These are phyloP conservation scores for Thalia dealbata DNA, from an alignment of 176 grass and related monocot species.

Conservation along the genomic window DNA sequence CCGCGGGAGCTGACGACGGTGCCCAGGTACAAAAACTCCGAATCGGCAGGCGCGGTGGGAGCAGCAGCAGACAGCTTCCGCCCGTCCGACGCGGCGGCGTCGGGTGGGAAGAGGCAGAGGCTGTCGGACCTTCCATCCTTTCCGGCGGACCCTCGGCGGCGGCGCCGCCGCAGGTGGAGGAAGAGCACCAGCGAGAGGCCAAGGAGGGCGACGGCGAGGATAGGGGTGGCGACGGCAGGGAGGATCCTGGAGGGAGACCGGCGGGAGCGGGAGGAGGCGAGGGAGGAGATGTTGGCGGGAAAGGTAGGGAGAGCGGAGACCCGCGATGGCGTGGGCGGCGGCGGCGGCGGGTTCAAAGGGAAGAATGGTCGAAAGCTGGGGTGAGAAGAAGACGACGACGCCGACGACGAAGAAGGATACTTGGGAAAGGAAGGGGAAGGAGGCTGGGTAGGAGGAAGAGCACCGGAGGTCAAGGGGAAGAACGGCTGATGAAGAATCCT, in stretches of 20 bases:
- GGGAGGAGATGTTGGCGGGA: conserved; percentile 25
- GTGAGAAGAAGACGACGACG: conserved; percentile 17
- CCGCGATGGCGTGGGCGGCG: background rate
- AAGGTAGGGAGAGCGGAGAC: conserved; percentile 23
- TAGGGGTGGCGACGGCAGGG: conserved; percentile 14
- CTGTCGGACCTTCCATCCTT: conserved; percentile 29
- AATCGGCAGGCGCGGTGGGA: background rate
- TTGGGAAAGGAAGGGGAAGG: conserved; percentile 24
- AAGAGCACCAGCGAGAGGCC: conserved; percentile 16
- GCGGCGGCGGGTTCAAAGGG: conserved; percentile 28
- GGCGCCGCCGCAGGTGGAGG: conserved; percentile 10
- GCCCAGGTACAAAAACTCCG: conserved; percentile 34
- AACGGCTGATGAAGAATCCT: conserved; percentile 30
- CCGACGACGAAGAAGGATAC: conserved; percentile 27
- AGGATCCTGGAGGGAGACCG: conserved; percentile 8
- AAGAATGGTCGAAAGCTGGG: conserved; percentile 26
- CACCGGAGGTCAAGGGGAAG: background rate
- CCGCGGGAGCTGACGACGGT: conserved; percentile 24
- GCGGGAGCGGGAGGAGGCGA: conserved; percentile 15
- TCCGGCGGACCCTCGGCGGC: background rate
- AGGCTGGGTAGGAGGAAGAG: background rate
- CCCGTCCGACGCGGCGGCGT: conserved; percentile 24
- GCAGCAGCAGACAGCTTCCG: conserved; percentile 25
- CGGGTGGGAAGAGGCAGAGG: conserved; percentile 27
- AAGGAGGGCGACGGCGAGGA: conserved; percentile 24